Base-by-base conservation (phyloP, 2,329 filamentous ascomycete species). In the Colletotrichum orchidophilum region DNA sequence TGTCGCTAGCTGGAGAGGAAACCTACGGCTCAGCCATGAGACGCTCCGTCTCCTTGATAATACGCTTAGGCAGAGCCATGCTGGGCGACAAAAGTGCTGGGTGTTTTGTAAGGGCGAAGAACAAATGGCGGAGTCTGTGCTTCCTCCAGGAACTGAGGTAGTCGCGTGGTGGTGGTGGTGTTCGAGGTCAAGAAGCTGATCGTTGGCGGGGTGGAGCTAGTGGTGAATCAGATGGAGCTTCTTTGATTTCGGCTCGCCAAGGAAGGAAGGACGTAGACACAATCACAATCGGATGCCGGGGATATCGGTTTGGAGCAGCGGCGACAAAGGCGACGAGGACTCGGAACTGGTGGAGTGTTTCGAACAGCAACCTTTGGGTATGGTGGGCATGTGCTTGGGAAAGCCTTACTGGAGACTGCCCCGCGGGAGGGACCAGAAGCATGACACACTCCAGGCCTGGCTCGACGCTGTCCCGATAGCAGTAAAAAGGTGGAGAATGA, bases 21-120 rank as follows among this genome's bases (percentile, higher is more conserved):
- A 63, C 94, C 83, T 88, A 97, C 94, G 96, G 96, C 84, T 99
- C 96, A 74, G 94, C 94, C 90, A 97, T 95, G 76, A 99, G 89
- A 79, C 96, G 92, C 85, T 99, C 96, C 24, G 96, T 99, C 89
- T 99, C 97, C 85, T 99, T 99, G 80, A 98, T 90, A 79, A 99
- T 99, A 80, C 96, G 90, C 88, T 99, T 99, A 35, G 96, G 96
- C 75, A 99, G 87, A 74, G 94, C 91, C 94, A 90, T 91, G 53
- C 2, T 71, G 69, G 53, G 68, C 68, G 33, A 63, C 42, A 13
- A 42, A 12, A 15, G 52, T 12, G 26, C 8, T 42, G 21, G 55
- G 29, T 21, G 26, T 39, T 50, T 18, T 33, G 6, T 3, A 50
- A 33, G 24, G 5, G 12, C 3, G 31, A 27, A 24, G 39, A 31